Percentiles rank a stretch among this genome's conserved stretches.
These are phyloP conservation scores for Karstenula rhodostoma DNA, from an alignment of 2,329 filamentous ascomycete genomes.

Conservation along the genomic window DNA sequence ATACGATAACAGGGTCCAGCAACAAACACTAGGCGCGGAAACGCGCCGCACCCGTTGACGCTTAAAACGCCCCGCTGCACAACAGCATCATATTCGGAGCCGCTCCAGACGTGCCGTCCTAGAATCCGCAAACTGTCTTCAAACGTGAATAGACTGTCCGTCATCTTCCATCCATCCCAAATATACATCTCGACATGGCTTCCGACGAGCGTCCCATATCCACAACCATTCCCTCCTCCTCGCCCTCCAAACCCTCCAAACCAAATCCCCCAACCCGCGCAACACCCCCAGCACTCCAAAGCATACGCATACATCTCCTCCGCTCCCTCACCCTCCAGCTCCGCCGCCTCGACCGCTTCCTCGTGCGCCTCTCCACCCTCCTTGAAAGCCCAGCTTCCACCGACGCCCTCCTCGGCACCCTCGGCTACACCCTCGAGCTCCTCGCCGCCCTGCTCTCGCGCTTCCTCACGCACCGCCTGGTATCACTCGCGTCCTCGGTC, in stretches of 20 bases:
- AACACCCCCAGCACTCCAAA: not conserved
- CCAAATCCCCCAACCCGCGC: conserved; percentile 19
- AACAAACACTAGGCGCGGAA: conserved; percentile 3
- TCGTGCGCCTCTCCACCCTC: conserved; percentile 46
- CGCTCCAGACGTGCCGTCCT: not conserved
- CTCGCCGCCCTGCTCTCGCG: conserved; percentile 50
- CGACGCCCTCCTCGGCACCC: conserved; percentile 53
- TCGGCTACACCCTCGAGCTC: conserved; percentile 55
- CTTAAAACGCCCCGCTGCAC: not conserved
- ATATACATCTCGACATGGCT: conserved; percentile 6
- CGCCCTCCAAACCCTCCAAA: conserved; percentile 23
- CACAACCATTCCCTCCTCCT: conserved; percentile 34
- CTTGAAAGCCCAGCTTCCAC: conserved; percentile 52
- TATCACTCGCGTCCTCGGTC: conserved; percentile 46
- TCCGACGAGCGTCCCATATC: conserved; percentile 26
- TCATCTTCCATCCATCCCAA: not conserved
- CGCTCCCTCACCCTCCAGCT: conserved; percentile 30
- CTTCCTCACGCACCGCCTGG: conserved; percentile 47
- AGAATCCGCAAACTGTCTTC: not conserved
- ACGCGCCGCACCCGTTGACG: not conserved
- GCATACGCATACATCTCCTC: conserved; percentile 21
- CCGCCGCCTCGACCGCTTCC: conserved; percentile 38
- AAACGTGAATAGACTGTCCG: not conserved
- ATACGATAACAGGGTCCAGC: conserved; percentile 3
- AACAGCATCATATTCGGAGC: not conserved